phyloP scores from a whole-genome alignment of 139 green algal species.

The Volvox reticuliferus region DNA sequence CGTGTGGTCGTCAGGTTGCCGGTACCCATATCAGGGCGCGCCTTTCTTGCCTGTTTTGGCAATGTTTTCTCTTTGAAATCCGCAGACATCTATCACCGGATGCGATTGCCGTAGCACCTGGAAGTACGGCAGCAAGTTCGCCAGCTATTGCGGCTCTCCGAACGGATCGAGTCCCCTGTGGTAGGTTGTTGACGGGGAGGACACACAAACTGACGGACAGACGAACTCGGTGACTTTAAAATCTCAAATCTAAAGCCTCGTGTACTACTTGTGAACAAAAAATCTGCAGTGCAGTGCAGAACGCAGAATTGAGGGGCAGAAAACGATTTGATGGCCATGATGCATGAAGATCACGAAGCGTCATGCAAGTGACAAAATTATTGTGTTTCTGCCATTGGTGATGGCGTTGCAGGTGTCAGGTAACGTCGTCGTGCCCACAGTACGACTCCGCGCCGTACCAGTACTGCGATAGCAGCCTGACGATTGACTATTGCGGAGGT shows the following conservation, averaged over 20 bases:
- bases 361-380: background rate
- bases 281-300: too few species aligned
- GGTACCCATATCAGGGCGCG: background rate
- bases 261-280: too few species aligned
- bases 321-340: too few species aligned
- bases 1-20: background rate
- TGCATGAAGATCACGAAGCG: too few species aligned
- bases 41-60: background rate
- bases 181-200: background rate
- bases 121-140: background rate
- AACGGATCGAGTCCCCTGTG: background rate
- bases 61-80: background rate
- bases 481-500: background rate
- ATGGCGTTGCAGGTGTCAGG: background rate
- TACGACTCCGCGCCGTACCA: background rate
- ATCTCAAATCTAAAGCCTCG: background rate
- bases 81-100: background rate
- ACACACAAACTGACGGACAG: background rate
- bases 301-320: too few species aligned
- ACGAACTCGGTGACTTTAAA: too few species aligned
- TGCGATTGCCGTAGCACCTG: slow-evolving; percentile 1
- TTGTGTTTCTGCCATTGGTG: background rate
- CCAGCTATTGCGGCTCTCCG: background rate
- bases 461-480: background rate
- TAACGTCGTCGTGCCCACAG: background rate